phyloP scores from a whole-genome alignment of 495 filamentous ascomycete genomes.

The Penicillium tannophilum region DNA sequence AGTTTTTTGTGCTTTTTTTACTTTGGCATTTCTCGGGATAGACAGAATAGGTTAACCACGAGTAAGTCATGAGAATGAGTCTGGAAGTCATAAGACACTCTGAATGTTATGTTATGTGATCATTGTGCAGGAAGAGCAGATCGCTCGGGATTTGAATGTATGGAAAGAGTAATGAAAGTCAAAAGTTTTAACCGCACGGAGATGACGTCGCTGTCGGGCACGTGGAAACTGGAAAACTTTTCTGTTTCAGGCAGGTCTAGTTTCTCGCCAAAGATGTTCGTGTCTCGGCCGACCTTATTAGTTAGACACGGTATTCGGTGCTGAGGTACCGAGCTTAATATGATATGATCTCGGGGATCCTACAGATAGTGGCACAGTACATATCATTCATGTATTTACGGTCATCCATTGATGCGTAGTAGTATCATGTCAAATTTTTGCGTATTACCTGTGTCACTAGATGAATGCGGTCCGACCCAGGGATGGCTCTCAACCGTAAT shows the following conservation, averaged over 20 bases:
- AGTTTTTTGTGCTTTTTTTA: neutral
- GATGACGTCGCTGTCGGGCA: slow-evolving; percentile 16
- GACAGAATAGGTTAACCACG: no score
- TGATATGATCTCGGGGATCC: neutral
- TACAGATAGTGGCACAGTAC: no score
- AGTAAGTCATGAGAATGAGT: neutral
- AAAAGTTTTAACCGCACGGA: neutral
- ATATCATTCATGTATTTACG: neutral
- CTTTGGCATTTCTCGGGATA: no score
- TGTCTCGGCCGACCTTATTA: neutral
- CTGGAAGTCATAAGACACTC: neutral
- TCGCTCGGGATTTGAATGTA: neutral
- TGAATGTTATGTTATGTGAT: neutral
- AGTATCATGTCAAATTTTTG: neutral
- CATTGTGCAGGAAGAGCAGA: neutral
- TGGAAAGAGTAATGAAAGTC: neutral
- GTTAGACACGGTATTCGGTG: neutral
- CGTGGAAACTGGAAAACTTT: slow-evolving; percentile 9
- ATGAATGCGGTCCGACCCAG: neutral
- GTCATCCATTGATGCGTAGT: neutral
- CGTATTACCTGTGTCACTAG: neutral
- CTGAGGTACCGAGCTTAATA: neutral
- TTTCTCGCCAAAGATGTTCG: neutral
- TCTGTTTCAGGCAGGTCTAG: slow-evolving; percentile 2
- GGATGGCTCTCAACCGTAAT: neutral